Conservation (phyloP, 305 asterid species). For the Striga hermonthica region DNA sequence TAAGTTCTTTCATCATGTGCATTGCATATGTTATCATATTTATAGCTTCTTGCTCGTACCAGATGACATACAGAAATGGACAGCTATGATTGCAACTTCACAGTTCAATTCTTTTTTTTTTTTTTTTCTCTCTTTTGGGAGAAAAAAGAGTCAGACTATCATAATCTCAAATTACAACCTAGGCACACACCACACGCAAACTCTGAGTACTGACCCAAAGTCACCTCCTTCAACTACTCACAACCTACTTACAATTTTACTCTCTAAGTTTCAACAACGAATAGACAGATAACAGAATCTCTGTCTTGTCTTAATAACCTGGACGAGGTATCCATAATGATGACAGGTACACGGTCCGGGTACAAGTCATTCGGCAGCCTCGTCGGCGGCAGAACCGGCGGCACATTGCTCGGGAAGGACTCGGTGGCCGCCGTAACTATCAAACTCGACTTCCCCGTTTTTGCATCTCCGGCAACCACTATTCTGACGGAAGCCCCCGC, state of each 20-base stretch:
- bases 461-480: constrained; percentile 88
- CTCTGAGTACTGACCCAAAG: constrained; percentile 1
- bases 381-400: constrained; percentile 88
- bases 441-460: constrained; percentile 93
- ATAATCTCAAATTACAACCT: constrained; percentile 9
- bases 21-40: constrained; percentile 2
- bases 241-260: constrained; percentile 7
- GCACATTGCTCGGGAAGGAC: constrained; percentile 57
- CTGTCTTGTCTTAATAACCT: constrained; percentile 44
- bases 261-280: constrained; percentile 13
- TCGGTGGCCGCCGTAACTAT: constrained; percentile 83
- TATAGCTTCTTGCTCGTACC: too few species aligned
- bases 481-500: constrained; percentile 55
- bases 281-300: background rate
- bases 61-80: too few species aligned
- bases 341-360: constrained; percentile 89
- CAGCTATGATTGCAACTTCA: too few species aligned
- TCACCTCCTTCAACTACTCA: constrained; percentile 20
- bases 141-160: background rate
- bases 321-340: constrained; percentile 85
- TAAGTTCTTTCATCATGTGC: constrained; percentile 7
- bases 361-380: constrained; percentile 85
- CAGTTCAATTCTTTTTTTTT: too few species aligned
- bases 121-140: too few species aligned
- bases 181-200: background rate